Conservation (phyloP, 2,329 filamentous ascomycete species). For the Monosporascus cannonballus region DNA sequence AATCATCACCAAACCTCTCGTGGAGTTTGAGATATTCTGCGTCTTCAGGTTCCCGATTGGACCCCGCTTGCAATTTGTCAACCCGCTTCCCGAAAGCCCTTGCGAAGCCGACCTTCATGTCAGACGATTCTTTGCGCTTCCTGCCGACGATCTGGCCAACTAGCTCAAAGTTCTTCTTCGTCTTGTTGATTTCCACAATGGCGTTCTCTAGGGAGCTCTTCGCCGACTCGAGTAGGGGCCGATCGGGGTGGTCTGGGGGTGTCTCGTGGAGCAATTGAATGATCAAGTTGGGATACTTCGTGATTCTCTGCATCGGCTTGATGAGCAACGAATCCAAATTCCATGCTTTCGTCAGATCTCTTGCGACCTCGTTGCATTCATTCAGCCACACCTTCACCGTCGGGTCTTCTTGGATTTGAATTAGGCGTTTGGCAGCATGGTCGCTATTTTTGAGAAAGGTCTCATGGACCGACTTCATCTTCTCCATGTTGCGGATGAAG, state of each 20-base stretch:
- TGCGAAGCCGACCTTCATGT: conserved; percentile 76
- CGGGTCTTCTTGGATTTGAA: conserved; percentile 56
- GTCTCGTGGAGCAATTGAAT: conserved; percentile 75
- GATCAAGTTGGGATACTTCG: conserved; percentile 88
- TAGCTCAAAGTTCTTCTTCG: conserved; percentile 90
- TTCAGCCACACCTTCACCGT: conserved; percentile 78
- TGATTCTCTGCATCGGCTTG: conserved; percentile 90
- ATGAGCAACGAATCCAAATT: conserved; percentile 93
- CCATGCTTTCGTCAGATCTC: conserved; percentile 91
- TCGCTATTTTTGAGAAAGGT: conserved; percentile 59
- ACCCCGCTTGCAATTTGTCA: conserved; percentile 70
- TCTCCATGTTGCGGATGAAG: conserved; percentile 51
- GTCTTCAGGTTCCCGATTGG: conserved; percentile 63
- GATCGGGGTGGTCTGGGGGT: conserved; percentile 77
- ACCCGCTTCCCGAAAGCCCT: conserved; percentile 87
- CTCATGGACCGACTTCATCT: conserved; percentile 56
- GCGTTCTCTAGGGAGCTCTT: conserved; percentile 55
- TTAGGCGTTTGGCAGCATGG: conserved; percentile 53
- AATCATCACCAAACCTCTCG: conserved; percentile 87
- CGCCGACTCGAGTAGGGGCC: conserved; percentile 52
- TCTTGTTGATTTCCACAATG: conserved; percentile 83
- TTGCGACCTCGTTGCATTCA: conserved; percentile 87
- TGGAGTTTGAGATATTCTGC: conserved; percentile 72
- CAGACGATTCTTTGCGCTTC: conserved; percentile 75
- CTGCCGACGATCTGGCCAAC: conserved; percentile 83